Evolutionary conservation across 257 asterid species (phyloP).

Genomic region (Craterostigma plantagineum): DNA sequence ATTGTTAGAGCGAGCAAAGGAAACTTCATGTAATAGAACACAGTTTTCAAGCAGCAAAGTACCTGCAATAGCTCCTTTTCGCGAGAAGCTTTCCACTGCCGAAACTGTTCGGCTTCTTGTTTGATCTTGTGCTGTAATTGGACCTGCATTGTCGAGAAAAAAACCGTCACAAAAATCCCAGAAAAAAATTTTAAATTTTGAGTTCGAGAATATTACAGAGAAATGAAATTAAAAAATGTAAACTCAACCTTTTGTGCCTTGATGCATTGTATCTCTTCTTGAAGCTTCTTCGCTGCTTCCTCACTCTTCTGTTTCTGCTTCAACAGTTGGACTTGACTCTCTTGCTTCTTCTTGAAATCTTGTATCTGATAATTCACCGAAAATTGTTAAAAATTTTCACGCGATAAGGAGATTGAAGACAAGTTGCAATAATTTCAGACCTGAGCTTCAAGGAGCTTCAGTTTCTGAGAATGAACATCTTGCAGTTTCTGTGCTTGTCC

Average conservation of each 20-base stretch:
- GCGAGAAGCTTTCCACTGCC: slow-evolving; percentile 96
- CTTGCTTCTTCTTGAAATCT: slow-evolving; percentile 96
- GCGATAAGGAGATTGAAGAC: no score
- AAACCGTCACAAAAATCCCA: slow-evolving; percentile 12
- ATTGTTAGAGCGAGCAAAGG: slow-evolving; percentile 1
- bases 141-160: slow-evolving; percentile 51
- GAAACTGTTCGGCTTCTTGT: slow-evolving; percentile 96
- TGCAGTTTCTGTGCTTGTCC: slow-evolving; percentile 79
- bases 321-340: slow-evolving; percentile 79
- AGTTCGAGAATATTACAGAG: slow-evolving; percentile 1
- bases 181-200: slow-evolving; percentile 2
- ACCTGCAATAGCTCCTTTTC: slow-evolving; percentile 96
- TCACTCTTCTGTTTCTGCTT: slow-evolving; percentile 97
- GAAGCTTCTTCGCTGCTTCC: slow-evolving; percentile 82
- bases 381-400: neutral
- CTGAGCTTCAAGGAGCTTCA: slow-evolving; percentile 82
- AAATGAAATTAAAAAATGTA: slow-evolving; percentile 6
- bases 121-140: slow-evolving; percentile 91
- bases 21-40: neutral
- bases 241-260: slow-evolving; percentile 97
- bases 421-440: slow-evolving; percentile 14
- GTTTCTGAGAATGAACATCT: slow-evolving; percentile 73
- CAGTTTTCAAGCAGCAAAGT: slow-evolving; percentile 6
- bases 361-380: slow-evolving; percentile 41
- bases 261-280: slow-evolving; percentile 90